phyloP scores from a whole-genome alignment of 1,139 yeast species.

The Candida pseudocylindracea region DNA sequence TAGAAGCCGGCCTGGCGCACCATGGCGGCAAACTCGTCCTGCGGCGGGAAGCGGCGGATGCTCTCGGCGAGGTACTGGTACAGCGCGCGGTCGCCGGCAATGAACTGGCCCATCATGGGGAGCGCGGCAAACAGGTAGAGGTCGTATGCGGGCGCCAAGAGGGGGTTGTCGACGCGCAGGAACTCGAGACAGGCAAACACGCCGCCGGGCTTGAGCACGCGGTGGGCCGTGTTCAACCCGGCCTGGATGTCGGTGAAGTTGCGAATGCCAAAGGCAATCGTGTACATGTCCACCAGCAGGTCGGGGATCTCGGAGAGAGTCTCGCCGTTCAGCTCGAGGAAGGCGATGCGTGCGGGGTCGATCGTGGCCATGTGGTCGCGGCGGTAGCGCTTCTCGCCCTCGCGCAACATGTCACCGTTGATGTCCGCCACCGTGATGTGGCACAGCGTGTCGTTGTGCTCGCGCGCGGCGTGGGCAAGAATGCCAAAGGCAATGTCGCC shows the following conservation, averaged over 20 bases:
- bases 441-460: slow-evolving; percentile 53
- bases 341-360: slow-evolving; percentile 35
- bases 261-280: slow-evolving; percentile 94
- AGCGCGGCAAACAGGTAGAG: slow-evolving; percentile 73
- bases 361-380: slow-evolving; percentile 28
- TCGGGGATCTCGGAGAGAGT: slow-evolving; percentile 62
- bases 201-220: slow-evolving; percentile 97
- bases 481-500: slow-evolving; percentile 97
- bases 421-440: slow-evolving; percentile 88
- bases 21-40: slow-evolving; percentile 80
- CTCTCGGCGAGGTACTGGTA: slow-evolving; percentile 92
- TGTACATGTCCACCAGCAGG: slow-evolving; percentile 82
- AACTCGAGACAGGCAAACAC: slow-evolving; percentile 92
- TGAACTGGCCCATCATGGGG: slow-evolving; percentile 88
- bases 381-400: slow-evolving; percentile 62
- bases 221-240: slow-evolving; percentile 80
- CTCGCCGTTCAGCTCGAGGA: slow-evolving; percentile 87
- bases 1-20: slow-evolving; percentile 89
- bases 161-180: slow-evolving; percentile 69
- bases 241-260: slow-evolving; percentile 89
- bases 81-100: slow-evolving; percentile 88
- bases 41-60: slow-evolving; percentile 77
- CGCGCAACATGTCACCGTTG: slow-evolving; percentile 86
- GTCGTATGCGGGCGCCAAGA: slow-evolving; percentile 56
- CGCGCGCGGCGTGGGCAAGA: slow-evolving; percentile 68